These are phyloP conservation scores for Carex scoparia DNA, from an alignment of 176 grass and related monocot species.

Conservation along the genomic window DNA sequence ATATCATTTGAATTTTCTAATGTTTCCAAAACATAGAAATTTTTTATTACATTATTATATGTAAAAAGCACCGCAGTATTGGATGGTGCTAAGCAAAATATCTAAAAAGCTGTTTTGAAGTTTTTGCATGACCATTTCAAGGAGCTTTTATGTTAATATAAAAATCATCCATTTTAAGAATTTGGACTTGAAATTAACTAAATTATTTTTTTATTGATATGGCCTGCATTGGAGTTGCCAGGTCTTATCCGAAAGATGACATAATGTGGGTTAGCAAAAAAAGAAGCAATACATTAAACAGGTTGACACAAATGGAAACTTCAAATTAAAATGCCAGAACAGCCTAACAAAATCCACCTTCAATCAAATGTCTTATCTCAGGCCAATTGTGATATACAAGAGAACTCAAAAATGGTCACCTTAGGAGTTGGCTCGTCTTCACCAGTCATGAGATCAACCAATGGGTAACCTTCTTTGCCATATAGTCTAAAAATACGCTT, in stretches of 20 bases:
- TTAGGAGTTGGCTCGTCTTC: constrained; percentile 80
- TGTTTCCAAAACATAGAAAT: neutral
- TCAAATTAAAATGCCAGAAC: neutral
- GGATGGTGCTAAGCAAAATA: neutral
- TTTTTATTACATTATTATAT: neutral
- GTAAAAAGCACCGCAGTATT: neutral
- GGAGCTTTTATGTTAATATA: neutral
- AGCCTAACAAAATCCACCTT: neutral
- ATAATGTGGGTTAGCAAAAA: neutral
- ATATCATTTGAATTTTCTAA: neutral
- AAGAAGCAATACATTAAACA: neutral
- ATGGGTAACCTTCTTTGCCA: constrained; percentile 86
- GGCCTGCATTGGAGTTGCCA: neutral
- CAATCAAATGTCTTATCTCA: neutral
- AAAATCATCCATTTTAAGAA: neutral
- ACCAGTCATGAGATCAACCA: constrained; percentile 91
- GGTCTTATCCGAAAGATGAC: neutral
- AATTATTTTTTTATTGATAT: neutral
- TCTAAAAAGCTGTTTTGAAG: neutral
- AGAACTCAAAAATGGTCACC: constrained; percentile 33
- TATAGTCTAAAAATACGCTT: constrained; percentile 81
- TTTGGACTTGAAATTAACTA: neutral
- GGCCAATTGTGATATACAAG: constrained; percentile 8
- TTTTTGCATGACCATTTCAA: neutral
- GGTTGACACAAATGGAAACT: neutral